phyloP scores from a whole-genome alignment of 2,329 filamentous ascomycete genomes.

The Dothistroma pini region DNA sequence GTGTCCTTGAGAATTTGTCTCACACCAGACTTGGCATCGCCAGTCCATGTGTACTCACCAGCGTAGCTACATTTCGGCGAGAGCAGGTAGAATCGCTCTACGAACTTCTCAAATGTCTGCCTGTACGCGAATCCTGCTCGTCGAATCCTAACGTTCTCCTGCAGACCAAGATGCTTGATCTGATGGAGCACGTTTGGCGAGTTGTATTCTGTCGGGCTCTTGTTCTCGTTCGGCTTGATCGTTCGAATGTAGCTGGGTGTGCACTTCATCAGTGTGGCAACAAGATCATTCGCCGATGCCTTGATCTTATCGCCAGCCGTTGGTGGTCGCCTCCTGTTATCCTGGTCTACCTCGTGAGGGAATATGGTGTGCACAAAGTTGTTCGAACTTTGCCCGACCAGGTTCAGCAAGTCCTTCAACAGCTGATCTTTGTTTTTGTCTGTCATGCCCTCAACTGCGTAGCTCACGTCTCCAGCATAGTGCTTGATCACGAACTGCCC shows the following conservation, averaged over 20 bases:
- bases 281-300: conserved; percentile 87
- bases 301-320: conserved; percentile 97
- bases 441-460: conserved; percentile 93
- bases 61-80: conserved; percentile 95
- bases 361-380: conserved; percentile 83
- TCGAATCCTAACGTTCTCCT: conserved; percentile 97
- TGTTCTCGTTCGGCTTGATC: conserved; percentile 99
- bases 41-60: conserved; percentile 94
- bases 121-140: conserved; percentile 95
- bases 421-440: conserved; percentile 99
- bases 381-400: conserved; percentile 81
- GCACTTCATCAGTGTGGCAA: conserved; percentile 94
- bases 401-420: conserved; percentile 84
- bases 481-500: conserved; percentile 99
- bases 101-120: conserved; percentile 96
- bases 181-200: conserved; percentile 90
- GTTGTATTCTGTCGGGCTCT: conserved; percentile 91
- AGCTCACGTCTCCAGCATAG: conserved; percentile 94
- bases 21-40: conserved; percentile 80
- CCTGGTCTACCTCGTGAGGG: conserved; percentile 88
- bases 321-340: conserved; percentile 90
- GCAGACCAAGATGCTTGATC: conserved; percentile 98
- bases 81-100: conserved; percentile 92
- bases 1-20: conserved; percentile 95
- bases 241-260: conserved; percentile 97